Evolutionary conservation across 2,329 filamentous ascomycete species (phyloP), one percentile per base, ranked within the genome.

Genomic region (Cytospora schulzeri): DNA sequence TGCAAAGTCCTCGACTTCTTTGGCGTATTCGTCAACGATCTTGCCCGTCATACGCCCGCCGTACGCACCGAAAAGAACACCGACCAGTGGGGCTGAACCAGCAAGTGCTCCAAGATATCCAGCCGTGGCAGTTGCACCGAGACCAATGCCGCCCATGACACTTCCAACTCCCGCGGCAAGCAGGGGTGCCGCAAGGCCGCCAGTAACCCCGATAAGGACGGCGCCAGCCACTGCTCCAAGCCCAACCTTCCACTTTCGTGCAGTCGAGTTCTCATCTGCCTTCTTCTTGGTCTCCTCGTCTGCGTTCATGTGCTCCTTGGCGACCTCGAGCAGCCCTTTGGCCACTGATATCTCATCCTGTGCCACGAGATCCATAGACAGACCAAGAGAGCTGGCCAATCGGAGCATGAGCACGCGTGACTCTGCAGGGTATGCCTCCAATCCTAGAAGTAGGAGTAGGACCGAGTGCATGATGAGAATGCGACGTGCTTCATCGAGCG

Each of bases 221-320:
- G 94, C 94, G 17, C 94, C 94, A 0, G 92, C 93, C 0, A 96
- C 92, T 12, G 91, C 91, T 0, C 93, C 94, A 31, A 97, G 81
- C 0, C 93, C 92, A 22, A 97, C 92, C 74, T 97, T 97, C 91
- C 92, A 96, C 74, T 90, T 90, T 9, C 93, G 82, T 19, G 86
- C 82, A 8, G 84, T 78, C 69, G 91, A 87, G 62, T 90, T 91
- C 65, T 91, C 85, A 67, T 93, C 87, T 14, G 84, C 84, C 64
- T 89, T 87, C 73, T 90, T 91, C 72, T 90, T 86, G 0, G 88
- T 88, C 73, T 96, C 92, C 1, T 88, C 86, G 65, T 93, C 90
- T 0, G 90, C 91, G 0, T 88, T 89, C 80, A 96, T 89, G 19
- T 63, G 63, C 58, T 66, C 51, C 45, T 66, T 62, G 22, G 83